Percentiles rank a stretch among this genome's conserved stretches.
These are phyloP conservation scores for Brettanomyces custersianus DNA, from an alignment of 805 yeast genomes.

Conservation along the genomic window DNA sequence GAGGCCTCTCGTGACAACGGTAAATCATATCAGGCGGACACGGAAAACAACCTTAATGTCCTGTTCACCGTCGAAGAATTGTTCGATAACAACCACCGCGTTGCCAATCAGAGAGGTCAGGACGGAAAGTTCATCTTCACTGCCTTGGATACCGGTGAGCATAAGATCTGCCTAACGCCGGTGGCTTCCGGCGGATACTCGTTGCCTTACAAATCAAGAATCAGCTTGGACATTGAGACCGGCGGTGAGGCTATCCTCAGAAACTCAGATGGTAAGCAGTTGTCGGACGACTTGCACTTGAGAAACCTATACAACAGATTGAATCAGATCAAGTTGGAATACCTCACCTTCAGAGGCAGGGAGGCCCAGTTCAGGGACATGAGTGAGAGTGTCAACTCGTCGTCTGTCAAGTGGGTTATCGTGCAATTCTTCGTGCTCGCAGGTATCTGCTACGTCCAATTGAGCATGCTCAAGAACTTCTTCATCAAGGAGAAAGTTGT, in stretches of 20 bases:
- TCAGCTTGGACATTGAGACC: constrained; percentile 58
- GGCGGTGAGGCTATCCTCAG: constrained; percentile 54
- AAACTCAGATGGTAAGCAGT: constrained; percentile 13
- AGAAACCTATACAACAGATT: constrained; percentile 36
- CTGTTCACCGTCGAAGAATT: constrained; percentile 39
- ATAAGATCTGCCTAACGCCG: constrained; percentile 63
- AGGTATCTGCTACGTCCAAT: constrained; percentile 66
- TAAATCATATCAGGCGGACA: constrained; percentile 1
- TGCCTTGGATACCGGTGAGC: constrained; percentile 79
- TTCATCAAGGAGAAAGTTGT: constrained; percentile 83
- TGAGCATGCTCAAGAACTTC: constrained; percentile 69
- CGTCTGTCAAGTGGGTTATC: constrained; percentile 67
- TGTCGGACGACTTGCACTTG: constrained; percentile 1
- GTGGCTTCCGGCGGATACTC: constrained; percentile 18
- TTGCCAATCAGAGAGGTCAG: constrained; percentile 54
- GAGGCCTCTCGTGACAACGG: constrained; percentile 27
- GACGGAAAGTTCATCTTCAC: constrained; percentile 67
- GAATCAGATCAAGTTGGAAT: constrained; percentile 55
- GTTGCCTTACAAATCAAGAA: constrained; percentile 44
- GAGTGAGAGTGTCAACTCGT: constrained; percentile 65
- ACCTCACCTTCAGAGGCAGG: constrained; percentile 50
- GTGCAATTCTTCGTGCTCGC: constrained; percentile 61
- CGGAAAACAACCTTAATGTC: constrained; percentile 8
- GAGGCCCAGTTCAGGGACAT: constrained; percentile 73
- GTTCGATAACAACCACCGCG: constrained; percentile 77